A percentile compares a stretch with the other conserved stretches of the same genome.
phyloP scores from a whole-genome alignment of 345 rosid species.

The Melastoma malabathricum region DNA sequence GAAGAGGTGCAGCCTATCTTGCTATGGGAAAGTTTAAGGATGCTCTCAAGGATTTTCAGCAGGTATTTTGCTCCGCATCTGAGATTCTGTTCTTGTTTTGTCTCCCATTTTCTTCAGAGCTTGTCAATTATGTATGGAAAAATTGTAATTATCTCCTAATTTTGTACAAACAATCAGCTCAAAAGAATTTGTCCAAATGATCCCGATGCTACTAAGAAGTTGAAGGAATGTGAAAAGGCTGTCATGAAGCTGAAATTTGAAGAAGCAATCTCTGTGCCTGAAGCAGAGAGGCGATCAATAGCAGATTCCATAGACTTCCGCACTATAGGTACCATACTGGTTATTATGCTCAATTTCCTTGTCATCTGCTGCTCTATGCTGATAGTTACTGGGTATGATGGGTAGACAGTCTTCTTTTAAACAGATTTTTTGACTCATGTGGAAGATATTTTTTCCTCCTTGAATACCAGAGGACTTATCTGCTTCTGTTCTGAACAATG shows the following conservation, averaged over 20 bases:
- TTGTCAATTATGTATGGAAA: background rate
- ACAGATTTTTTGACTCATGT: no score
- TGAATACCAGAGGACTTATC: no score
- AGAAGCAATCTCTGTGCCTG: constrained; percentile 85
- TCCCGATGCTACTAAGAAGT: constrained; percentile 86
- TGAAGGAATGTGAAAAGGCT: constrained; percentile 88
- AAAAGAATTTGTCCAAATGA: constrained; percentile 80
- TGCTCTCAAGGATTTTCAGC: constrained; percentile 92
- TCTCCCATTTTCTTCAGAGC: background rate
- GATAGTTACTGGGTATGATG: no score
- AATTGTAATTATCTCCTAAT: no score
- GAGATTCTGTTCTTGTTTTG: background rate
- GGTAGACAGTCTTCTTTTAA: no score
- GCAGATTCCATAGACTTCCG: constrained; percentile 82
- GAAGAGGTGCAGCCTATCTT: constrained; percentile 94
- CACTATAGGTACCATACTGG: constrained; percentile 47
- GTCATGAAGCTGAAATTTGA: constrained; percentile 90
- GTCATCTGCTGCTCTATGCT: background rate
- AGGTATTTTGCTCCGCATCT: constrained; percentile 28
- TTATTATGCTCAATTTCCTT: background rate
- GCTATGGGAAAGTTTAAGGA: constrained; percentile 97
- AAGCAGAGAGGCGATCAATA: constrained; percentile 52
- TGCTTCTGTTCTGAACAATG: no score
- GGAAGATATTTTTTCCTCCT: no score
- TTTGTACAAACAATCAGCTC: constrained; percentile 25